Percentiles rank a stretch among this genome's conserved stretches.
phyloP scores from a whole-genome alignment of 495 filamentous ascomycete species.

The Cercophora newfieldiana region DNA sequence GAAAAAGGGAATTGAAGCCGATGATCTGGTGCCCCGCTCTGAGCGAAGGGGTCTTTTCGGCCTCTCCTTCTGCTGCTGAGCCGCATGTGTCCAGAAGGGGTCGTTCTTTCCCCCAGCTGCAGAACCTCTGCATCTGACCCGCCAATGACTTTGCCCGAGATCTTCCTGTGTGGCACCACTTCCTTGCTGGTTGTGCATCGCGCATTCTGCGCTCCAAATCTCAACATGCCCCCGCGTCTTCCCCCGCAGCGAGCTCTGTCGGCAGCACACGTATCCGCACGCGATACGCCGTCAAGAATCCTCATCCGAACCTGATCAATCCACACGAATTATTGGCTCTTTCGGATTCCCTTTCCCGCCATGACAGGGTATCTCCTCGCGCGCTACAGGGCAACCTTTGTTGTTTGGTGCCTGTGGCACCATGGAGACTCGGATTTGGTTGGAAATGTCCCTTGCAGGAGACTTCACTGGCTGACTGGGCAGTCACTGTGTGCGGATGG shows the following conservation, averaged over 20 bases:
- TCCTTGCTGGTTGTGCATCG: not conserved
- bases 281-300: not conserved
- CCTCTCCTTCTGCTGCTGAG: not conserved
- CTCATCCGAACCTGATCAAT: not conserved
- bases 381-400: no score
- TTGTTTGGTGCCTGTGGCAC: no score
- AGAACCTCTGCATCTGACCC: not conserved
- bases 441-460: no score
- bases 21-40: not conserved
- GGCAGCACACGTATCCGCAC: not conserved
- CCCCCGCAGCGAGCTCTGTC: not conserved
- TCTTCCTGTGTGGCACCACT: not conserved
- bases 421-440: no score
- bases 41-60: not conserved
- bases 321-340: not conserved
- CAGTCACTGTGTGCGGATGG: no score
- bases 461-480: no score
- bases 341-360: no score
- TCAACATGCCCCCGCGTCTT: not conserved
- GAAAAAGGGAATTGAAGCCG: not conserved
- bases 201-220: not conserved
- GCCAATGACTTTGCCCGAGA: not conserved
- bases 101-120: not conserved
- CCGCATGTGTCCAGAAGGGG: not conserved
- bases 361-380: no score